Evolutionary conservation across 352 stramenopile genomes (phyloP).

Genomic region (Thalassiosira sp.): DNA sequence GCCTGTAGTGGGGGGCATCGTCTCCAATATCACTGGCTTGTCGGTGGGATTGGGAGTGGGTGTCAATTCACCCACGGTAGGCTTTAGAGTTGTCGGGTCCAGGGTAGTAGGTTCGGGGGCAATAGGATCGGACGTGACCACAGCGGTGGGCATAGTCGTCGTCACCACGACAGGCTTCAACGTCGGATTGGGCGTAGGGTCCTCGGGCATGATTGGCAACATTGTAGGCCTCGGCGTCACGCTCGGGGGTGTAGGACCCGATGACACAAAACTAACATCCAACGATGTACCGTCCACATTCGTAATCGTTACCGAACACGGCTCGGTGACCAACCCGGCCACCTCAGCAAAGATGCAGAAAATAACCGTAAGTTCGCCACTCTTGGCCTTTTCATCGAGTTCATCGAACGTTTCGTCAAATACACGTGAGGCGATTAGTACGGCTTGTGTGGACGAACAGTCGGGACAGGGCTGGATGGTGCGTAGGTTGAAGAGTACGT

Average conservation of each 20-base stretch:
- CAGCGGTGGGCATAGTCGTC: neutral
- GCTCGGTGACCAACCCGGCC: conserved; percentile 7
- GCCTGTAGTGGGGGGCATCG: neutral
- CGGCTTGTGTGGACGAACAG: conserved; percentile 26
- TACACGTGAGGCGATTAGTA: conserved; percentile 25
- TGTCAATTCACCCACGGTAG: neutral
- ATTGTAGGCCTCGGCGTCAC: neutral
- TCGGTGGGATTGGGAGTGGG: conserved; percentile 5
- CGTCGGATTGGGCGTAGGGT: conserved; percentile 1
- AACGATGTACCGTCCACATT: conserved; percentile 28
- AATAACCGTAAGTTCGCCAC: conserved; percentile 28
- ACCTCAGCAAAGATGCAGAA: conserved; percentile 41
- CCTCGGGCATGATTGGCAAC: neutral
- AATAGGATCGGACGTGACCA: neutral
- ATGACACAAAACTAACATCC: neutral
- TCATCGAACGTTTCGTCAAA: conserved; percentile 42
- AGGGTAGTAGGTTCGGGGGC: neutral
- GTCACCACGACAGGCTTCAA: neutral
- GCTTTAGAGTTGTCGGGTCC: neutral
- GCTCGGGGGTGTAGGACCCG: neutral
- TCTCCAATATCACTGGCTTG: neutral
- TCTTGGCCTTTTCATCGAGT: conserved; percentile 23
- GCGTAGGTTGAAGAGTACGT: conserved; percentile 35
- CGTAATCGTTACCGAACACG: conserved; percentile 30
- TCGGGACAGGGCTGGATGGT: conserved; percentile 26